Evolutionary conservation across 2,329 filamentous ascomycete genomes (phyloP), one percentile per base, ranked within the genome.

Genomic region (Hypoxylon sp.): DNA sequence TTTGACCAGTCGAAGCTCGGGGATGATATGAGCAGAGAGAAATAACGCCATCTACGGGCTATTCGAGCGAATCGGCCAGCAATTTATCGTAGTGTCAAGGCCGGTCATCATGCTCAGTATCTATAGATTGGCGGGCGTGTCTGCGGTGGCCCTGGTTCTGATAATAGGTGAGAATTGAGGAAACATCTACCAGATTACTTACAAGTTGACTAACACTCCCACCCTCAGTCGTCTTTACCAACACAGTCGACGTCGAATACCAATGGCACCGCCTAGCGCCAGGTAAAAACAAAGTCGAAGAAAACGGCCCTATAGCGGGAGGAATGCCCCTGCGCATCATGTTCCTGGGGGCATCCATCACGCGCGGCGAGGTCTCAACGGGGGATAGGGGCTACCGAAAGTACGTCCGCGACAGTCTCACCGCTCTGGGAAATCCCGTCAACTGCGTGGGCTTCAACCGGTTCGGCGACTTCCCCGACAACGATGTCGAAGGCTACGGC

Each of bases 401-500:
- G 37, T 62, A 73, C n/a, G 44, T 74, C 10, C 72, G 70, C 26
- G 70, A 71, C 19, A 67, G 65, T 53, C 68, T 74, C 44, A 67
- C 65, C 30, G 58, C 60, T 2, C 58, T 62, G 49, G 72, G 72
- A 1, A 71, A 72, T 28, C 62, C 65, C 0, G 71, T 74, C 15
- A 73, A 74, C 62, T 70, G 41, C 56, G 72, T 73, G 6, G 72
- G 72, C 15, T 72, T 72, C 52, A 73, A 72, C 56, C 71, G 71
- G 7, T 68, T 73, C 22, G 72, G 72, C 22, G 71, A 70, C 48
- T 73, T 69, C 44, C 61, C 64, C 3, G 72, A 74, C 55, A 73
- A 74, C 56, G 71, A 74, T 24, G 68, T 73, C 24, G 70, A 74
- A 47, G 71, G 68, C 30, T 73, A 68, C 37, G 66, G 71, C 0